Percentiles rank a stretch among this genome's conserved stretches.
phyloP scores from a whole-genome alignment of 768 basidiomycete species.

The Rhizopogon rudus region DNA sequence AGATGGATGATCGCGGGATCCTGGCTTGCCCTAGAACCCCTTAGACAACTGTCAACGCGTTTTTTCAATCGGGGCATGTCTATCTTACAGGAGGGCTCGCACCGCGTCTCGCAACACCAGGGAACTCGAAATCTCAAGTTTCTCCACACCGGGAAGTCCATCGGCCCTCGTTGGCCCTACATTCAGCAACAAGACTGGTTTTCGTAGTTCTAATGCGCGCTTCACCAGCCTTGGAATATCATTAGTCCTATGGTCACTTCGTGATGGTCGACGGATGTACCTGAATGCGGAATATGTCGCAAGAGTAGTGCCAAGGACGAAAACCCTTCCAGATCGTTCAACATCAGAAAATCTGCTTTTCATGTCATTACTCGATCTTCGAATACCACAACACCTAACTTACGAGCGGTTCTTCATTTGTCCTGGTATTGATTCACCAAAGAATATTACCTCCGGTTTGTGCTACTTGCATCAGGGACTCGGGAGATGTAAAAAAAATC shows the following conservation, averaged over 20 bases:
- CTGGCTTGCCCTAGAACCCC: constrained; percentile 37
- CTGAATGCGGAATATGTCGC: constrained; percentile 92
- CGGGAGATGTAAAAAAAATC: constrained; percentile 5
- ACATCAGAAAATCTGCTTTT: constrained; percentile 49
- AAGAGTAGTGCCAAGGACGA: constrained; percentile 85
- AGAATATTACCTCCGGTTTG: constrained; percentile 83
- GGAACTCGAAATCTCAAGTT: constrained; percentile 75
- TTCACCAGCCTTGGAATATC: constrained; percentile 58
- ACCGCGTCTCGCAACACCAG: constrained; percentile 67
- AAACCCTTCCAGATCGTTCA: constrained; percentile 57
- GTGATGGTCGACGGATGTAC: constrained; percentile 29
- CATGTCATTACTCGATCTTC: neutral
- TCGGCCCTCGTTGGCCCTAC: constrained; percentile 89
- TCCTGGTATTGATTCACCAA: constrained; percentile 81
- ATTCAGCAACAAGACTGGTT: constrained; percentile 80
- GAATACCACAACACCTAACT: constrained; percentile 18
- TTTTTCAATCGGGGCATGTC: neutral
- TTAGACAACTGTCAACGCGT: constrained; percentile 19
- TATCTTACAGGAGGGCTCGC: constrained; percentile 52
- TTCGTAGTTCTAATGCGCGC: constrained; percentile 68
- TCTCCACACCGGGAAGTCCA: constrained; percentile 57
- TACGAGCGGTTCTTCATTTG: constrained; percentile 69
- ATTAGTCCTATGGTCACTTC: neutral
- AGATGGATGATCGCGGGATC: constrained; percentile 47
- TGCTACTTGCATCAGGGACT: constrained; percentile 34